Conservation (phyloP, 495 filamentous ascomycete genomes). For the Sporormia fimetaria region DNA sequence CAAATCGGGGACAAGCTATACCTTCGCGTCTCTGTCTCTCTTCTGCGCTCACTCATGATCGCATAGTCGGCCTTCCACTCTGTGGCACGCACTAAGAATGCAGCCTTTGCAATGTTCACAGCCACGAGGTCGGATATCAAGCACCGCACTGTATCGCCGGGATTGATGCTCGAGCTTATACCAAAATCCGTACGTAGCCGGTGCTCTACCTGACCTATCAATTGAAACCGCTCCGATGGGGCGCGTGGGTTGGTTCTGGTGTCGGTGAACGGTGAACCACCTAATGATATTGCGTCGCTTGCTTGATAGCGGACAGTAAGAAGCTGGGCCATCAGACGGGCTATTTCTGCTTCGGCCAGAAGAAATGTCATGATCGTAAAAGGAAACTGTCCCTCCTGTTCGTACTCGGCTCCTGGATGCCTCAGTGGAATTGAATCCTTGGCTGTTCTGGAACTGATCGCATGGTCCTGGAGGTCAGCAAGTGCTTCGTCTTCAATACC, state of each 20-base stretch:
- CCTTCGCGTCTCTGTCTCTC: too few species aligned
- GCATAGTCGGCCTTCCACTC: too few species aligned
- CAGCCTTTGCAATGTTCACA: too few species aligned
- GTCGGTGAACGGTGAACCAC: constrained; percentile 1
- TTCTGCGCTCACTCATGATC: too few species aligned
- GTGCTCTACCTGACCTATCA: constrained; percentile 3
- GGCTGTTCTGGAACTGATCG: background rate
- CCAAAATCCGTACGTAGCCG: constrained; percentile 7
- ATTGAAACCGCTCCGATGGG: constrained; percentile 1
- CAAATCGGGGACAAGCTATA: too few species aligned
- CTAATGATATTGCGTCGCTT: constrained; percentile 7
- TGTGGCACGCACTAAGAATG: too few species aligned
- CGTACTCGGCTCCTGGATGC: constrained; percentile 9
- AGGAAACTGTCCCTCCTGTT: constrained; percentile 9
- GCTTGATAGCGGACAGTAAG: background rate
- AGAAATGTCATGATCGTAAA: constrained; percentile 14
- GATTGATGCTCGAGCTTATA: too few species aligned
- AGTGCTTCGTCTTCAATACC: constrained; percentile 15
- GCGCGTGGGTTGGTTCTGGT: background rate
- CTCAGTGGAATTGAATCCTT: constrained; percentile 2
- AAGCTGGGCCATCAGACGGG: constrained; percentile 8
- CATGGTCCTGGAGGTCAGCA: constrained; percentile 8
- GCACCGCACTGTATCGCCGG: too few species aligned
- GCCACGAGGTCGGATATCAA: too few species aligned
- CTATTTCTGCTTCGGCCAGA: constrained; percentile 10